phyloP scores from a whole-genome alignment of 2,329 filamentous ascomycete genomes.

The Fusarium sp. region DNA sequence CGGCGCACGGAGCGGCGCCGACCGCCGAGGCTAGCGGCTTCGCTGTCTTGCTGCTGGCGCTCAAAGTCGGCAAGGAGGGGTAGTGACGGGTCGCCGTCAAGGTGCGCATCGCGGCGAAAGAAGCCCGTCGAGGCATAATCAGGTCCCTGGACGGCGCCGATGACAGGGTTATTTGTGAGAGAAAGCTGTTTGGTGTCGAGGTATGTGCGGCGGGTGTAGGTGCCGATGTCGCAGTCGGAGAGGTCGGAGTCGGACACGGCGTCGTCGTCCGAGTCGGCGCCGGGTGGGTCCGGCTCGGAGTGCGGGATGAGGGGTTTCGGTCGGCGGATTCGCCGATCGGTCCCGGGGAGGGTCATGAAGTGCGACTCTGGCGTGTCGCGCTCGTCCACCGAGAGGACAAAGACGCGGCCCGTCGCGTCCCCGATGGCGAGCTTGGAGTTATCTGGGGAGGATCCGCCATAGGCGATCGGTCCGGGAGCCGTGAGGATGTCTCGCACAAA shows the following conservation, averaged over 20 bases:
- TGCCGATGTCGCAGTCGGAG: slow-evolving; percentile 31
- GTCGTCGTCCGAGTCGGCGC: slow-evolving; percentile 30
- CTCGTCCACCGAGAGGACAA: slow-evolving; percentile 63
- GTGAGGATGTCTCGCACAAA: slow-evolving; percentile 66
- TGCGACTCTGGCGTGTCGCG: slow-evolving; percentile 52
- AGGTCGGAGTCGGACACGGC: slow-evolving; percentile 5
- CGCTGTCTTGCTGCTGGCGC: slow-evolving; percentile 57
- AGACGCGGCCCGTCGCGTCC: slow-evolving; percentile 71
- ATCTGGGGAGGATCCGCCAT: slow-evolving; percentile 69
- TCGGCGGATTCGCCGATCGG: slow-evolving; percentile 53
- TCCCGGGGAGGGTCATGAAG: slow-evolving; percentile 53
- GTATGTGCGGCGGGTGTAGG: slow-evolving; percentile 44
- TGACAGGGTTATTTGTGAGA: slow-evolving; percentile 57
- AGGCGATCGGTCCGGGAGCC: slow-evolving; percentile 67
- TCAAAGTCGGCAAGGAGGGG: slow-evolving; percentile 61
- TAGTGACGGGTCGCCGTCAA: slow-evolving; percentile 53
- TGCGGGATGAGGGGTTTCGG: slow-evolving; percentile 65
- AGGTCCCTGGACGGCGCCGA: slow-evolving; percentile 69
- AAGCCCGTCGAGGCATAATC: slow-evolving; percentile 60
- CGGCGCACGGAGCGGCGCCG: slow-evolving; percentile 43
- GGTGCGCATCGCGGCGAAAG: slow-evolving; percentile 62
- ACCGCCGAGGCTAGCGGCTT: slow-evolving; percentile 42
- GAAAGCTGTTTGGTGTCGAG: slow-evolving; percentile 56
- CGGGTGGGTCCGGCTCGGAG: slow-evolving; percentile 59
- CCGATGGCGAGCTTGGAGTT: slow-evolving; percentile 67